Base-by-base conservation (phyloP, 2,329 filamentous ascomycete genomes). In the Exophiala xenobiotica region DNA sequence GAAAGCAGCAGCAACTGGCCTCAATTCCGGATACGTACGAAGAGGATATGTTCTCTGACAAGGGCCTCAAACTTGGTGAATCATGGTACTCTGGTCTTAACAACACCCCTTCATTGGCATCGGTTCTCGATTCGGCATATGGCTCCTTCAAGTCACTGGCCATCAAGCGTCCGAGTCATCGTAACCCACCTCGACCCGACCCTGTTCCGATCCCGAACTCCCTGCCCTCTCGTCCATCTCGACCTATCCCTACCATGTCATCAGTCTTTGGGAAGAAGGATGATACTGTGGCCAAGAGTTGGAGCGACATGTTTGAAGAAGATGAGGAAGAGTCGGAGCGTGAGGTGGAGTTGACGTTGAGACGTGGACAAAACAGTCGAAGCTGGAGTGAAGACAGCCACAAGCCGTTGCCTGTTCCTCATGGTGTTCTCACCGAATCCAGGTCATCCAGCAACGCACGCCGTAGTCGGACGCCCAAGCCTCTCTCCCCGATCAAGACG, bases 271-370 rank as follows among this genome's bases (percentile, higher is more conserved):
- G 88, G 45, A 84, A 84, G 65, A 83, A 87, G 67, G 81, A 83
- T 57, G 87, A 92, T 39, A 76, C 80, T 41, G 88, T 95, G 41
- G 96, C 93, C 50, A 97, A 97, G 85, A 97, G 93, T 77, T 99
- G 93, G 93, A 96, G 91, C 65, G 93, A 99, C 69, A 83, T 97
- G 69, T 96, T 90, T 86, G 92, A 97, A 53, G 92, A 97, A 69
- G 92, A 97, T 47, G 90, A 93, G 64, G 83, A 87, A 57, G 81
- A 88, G 61, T 76, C 78, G 27, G 80, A 86, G 63, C 82, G 79
- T 58, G 81, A 86, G 66, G 71, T 78, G 54, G 74, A 74, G 4
- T 72, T 87, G 20, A 81, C 86, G 70, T 75, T 83, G 58, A 74
- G 76, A 24, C 74, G 73, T 56, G 72, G 74, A 66, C 77, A 87